A percentile compares a stretch with the other conserved stretches of the same genome.
Conservation (phyloP, 2,329 filamentous ascomycete species). For the Microsporum ferrugineum region DNA sequence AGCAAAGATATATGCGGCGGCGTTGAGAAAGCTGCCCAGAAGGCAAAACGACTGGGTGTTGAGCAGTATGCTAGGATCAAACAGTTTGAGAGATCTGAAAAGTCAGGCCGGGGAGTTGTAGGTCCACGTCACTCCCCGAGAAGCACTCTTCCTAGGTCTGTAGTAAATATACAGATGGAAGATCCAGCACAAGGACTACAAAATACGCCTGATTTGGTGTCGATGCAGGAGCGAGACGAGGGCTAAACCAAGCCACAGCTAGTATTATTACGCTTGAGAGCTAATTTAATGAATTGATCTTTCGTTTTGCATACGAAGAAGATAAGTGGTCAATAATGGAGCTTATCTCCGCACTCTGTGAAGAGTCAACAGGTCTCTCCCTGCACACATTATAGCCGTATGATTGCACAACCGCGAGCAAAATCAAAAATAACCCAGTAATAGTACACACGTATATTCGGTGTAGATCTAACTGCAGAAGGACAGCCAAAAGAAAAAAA, state of each 20-base stretch:
- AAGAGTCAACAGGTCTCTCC: neutral
- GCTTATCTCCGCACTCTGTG: neutral
- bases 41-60: neutral
- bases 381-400: neutral
- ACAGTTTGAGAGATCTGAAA: neutral
- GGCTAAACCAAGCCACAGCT: neutral
- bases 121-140: neutral
- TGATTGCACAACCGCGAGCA: neutral
- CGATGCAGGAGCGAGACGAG: neutral
- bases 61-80: neutral
- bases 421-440: neutral
- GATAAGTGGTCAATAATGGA: neutral
- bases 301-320: neutral
- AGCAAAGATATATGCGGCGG: constrained; percentile 16
- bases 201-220: neutral
- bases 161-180: neutral
- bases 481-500: neutral
- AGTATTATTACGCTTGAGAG: neutral
- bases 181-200: neutral
- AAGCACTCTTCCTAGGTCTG: neutral
- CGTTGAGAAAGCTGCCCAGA: constrained; percentile 13
- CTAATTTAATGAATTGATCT: constrained; percentile 1
- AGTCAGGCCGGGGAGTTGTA: neutral
- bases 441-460: neutral
- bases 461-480: neutral